Conservation (phyloP, 2,329 filamentous ascomycete genomes). For the Monilinia fructigena region DNA sequence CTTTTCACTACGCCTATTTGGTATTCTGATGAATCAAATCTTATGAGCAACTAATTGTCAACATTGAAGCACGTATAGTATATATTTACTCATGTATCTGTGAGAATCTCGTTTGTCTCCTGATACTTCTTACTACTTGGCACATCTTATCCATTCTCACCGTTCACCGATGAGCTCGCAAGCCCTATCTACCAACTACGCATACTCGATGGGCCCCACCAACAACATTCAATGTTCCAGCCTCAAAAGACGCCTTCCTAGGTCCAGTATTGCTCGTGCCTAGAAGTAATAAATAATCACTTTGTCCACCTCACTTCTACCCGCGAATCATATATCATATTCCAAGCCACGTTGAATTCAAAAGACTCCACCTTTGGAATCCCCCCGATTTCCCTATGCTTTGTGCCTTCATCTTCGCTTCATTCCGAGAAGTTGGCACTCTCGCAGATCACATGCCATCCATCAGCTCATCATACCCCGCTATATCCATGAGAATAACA, state of each 20-base stretch:
- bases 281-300: background rate
- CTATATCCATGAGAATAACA: background rate
- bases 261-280: background rate
- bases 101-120: background rate
- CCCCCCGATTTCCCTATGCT: slow-evolving; percentile 5
- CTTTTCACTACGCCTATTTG: slow-evolving; percentile 5
- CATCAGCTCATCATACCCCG: slow-evolving; percentile 16
- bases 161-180: background rate
- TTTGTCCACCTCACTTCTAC: background rate
- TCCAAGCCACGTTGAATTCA: background rate
- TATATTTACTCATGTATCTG: background rate
- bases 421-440: background rate
- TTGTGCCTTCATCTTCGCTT: background rate
- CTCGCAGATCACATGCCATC: slow-evolving; percentile 10
- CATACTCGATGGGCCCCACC: slow-evolving; percentile 10
- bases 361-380: slow-evolving; percentile 8
- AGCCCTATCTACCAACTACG: background rate
- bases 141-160: background rate
- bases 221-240: slow-evolving; percentile 6
- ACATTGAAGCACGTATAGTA: background rate
- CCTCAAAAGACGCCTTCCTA: background rate
- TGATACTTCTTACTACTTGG: background rate
- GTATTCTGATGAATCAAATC: slow-evolving; percentile 2
- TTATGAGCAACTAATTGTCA: slow-evolving; percentile 1
- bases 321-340: background rate